Base-by-base conservation (phyloP, 352 stramenopile species). In the Peronospora farinosa region DNA sequence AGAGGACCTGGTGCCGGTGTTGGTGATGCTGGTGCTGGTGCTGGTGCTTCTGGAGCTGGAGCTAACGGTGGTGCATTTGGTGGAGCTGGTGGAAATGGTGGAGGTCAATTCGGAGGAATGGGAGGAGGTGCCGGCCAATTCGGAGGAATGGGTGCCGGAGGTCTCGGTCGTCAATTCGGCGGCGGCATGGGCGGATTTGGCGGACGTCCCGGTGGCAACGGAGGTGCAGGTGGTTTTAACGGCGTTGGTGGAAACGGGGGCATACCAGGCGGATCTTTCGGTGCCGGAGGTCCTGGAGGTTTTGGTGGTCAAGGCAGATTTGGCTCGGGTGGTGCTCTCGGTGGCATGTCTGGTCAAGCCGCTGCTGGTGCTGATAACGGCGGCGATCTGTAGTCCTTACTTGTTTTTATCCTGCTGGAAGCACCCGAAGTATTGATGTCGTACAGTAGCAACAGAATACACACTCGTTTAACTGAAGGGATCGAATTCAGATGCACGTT, bases 281-380 rank as follows among this genome's bases (percentile, higher is more conserved):
- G 49, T 21, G 36, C 40, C 27, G 40, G 23, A 11, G 40, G 36
- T 31, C 17, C 23, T 27, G 51, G 53, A 40, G 53, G 40, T 12
- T 46, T 33, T 33, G 45, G 11, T 44, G 44, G 7, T 38, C 38
- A 54, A 30, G 44, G 44, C 15, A 33, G 41, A 33, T 51, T 51
- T 15, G 41, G 51, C 7, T 28, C 38, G 38, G 12, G 30, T 10
- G 44, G 32, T 30, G 43, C 45, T 1, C 49, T 54, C 13, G 52
- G 38, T 36, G 51, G 13, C n/a, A 33, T 48, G 21, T 15, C 13
- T 28, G 47, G 40, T 2, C 49, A 49, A 56, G 23, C 21, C 15
- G 31, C 27, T 32, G 0, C 7, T 17, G 31, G 7, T 41, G 36
- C 19, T n/a, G 36, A 21, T 6, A 41, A 30, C 39, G 41, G 35